Conservation (phyloP, 2,329 filamentous ascomycete species). For the Elsinoe ampelina region DNA sequence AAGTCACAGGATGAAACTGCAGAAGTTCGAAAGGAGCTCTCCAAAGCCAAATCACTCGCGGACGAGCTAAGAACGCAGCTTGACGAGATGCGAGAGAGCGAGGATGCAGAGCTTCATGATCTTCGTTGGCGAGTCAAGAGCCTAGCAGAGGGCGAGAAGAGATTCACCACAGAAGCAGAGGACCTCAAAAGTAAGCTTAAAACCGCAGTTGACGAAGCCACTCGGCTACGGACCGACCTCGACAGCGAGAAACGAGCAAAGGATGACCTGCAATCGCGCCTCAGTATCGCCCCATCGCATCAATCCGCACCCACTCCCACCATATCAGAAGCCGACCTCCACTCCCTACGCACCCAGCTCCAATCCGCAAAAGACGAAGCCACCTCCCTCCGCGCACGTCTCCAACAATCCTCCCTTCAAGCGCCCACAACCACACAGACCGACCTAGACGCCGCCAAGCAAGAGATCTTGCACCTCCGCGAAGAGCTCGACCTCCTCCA, state of each 20-base stretch:
- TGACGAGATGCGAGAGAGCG: slow-evolving; percentile 16
- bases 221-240: background rate
- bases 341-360: background rate
- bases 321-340: background rate
- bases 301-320: background rate
- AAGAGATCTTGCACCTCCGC: slow-evolving; percentile 11
- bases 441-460: slow-evolving; percentile 4
- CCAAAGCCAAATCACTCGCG: slow-evolving; percentile 15
- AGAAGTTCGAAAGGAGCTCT: slow-evolving; percentile 16
- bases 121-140: slow-evolving; percentile 5
- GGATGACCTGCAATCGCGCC: background rate
- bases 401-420: background rate
- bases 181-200: background rate
- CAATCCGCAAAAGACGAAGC: slow-evolving; percentile 14
- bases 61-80: slow-evolving; percentile 21
- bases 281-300: background rate
- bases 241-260: background rate
- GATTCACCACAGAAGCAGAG: background rate
- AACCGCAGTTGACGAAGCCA: background rate
- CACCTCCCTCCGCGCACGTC: background rate
- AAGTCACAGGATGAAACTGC: background rate
- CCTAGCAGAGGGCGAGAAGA: background rate
- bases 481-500: slow-evolving; percentile 18
- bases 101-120: slow-evolving; percentile 18
- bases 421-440: background rate